phyloP scores from a whole-genome alignment of 805 yeast species.

The Cyberlindnera euphorbiiphila region DNA sequence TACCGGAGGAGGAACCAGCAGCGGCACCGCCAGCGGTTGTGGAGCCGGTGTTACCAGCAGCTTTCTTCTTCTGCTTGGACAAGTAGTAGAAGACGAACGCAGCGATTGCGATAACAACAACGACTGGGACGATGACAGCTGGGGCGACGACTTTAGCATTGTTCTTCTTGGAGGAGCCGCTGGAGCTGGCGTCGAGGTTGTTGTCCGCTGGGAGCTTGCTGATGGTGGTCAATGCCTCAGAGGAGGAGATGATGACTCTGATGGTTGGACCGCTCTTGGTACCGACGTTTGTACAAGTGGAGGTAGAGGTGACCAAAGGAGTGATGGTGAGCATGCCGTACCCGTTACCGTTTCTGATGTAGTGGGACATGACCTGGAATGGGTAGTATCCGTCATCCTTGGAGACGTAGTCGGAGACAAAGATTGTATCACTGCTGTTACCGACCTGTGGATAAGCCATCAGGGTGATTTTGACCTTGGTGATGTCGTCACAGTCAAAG shows the following conservation, averaged over 20 bases:
- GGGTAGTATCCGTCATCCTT: constrained; percentile 40
- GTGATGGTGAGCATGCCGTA: constrained; percentile 37
- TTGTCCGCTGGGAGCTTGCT: constrained; percentile 40
- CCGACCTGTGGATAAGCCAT: constrained; percentile 35
- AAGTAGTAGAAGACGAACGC: constrained; percentile 32
- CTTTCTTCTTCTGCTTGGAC: constrained; percentile 21
- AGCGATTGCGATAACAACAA: constrained; percentile 30
- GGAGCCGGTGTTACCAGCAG: constrained; percentile 1
- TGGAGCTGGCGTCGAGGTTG: constrained; percentile 20
- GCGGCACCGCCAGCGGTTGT: constrained; percentile 5
- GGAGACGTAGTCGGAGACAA: constrained; percentile 32
- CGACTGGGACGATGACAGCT: constrained; percentile 41
- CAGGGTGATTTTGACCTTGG: constrained; percentile 32
- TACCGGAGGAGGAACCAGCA: constrained; percentile 4
- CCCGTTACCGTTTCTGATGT: constrained; percentile 33
- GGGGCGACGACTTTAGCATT: constrained; percentile 36
- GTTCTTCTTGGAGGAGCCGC: constrained; percentile 11
- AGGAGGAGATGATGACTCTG: constrained; percentile 31
- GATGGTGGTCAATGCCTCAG: constrained; percentile 32
- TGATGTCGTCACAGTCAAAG: constrained; percentile 36
- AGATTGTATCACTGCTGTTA: constrained; percentile 29
- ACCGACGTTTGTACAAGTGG: constrained; percentile 36
- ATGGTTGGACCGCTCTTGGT: constrained; percentile 38
- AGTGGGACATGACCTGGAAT: constrained; percentile 31
- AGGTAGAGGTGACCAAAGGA: constrained; percentile 34